Base-by-base conservation (phyloP, 225 moss, liverwort and hornwort species). In the Antitrichia curtipendula region DNA sequence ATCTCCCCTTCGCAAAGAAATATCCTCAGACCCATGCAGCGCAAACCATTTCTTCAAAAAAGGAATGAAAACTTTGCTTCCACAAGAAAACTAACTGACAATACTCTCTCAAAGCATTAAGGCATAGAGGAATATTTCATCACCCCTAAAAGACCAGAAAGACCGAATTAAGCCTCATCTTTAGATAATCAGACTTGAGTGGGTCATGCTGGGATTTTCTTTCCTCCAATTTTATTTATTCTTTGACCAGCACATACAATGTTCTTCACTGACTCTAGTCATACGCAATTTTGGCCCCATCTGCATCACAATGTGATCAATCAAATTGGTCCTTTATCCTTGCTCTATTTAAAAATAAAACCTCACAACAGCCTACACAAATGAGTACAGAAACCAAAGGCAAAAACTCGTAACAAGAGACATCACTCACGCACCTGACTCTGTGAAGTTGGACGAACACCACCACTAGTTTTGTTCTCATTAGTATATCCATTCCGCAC, bases 341-440 rank as follows among this genome's bases (percentile, higher is more conserved):
- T 11, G 41, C 10, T 83, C 16, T 34, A 16, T 2, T 62, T 52
- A 52, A 52, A 65, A 18, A 18, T 13, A 58, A 43, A 71, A 84
- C 16, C 25, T 58, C 47, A 73, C 60, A 60, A 69, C 18, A 52
- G 52, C 66, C 66, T 53, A 25, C 69, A 69, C 52, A 82, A 66
- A 82, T 28, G 53, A 65, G 19, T 18, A 65, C 64, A 52, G 58
- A 57, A 71, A 31, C 22, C 57, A 62, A 75, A 50, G 62, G 59
- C 75, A 86, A 40, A 73, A 87, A 69, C 82, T 75, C 69, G 56
- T 63, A 36, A 28, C 32, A 50, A 74, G 58, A 75, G 34, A 75
- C 38, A 85, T 68, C 34, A 83, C 27, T 78, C 54, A 53, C 58
- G 43, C 70, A 92, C 92, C 93, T 91, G 90, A 72, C 45, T 83